Percentiles rank a stretch among this genome's conserved stretches.
Evolutionary conservation across 352 stramenopile genomes (phyloP).

Genomic region (Hyaloperonospora brassicae): DNA sequence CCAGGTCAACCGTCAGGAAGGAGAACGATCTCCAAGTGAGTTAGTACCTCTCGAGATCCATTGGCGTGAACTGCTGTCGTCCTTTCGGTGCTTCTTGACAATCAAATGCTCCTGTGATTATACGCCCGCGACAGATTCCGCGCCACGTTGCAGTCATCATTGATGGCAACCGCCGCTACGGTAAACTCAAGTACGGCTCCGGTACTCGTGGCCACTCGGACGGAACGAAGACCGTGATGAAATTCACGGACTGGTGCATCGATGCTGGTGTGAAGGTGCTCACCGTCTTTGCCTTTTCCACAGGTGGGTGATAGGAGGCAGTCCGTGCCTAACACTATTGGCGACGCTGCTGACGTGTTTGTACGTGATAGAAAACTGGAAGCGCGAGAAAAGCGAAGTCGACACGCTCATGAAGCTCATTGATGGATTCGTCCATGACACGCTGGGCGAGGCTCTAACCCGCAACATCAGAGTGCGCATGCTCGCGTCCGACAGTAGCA

Average conservation of each 20-base stretch:
- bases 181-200: slow-evolving; percentile 73
- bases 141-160: slow-evolving; percentile 94
- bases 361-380: slow-evolving; percentile 90
- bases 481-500: slow-evolving; percentile 67
- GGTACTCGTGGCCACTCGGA: slow-evolving; percentile 88
- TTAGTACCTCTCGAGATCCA: too few relatives aligned
- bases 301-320: slow-evolving; percentile 31
- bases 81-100: not conserved
- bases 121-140: slow-evolving; percentile 35
- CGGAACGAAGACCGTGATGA: slow-evolving; percentile 91
- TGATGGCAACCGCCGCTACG: slow-evolving; percentile 94
- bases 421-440: slow-evolving; percentile 89
- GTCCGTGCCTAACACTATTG: slow-evolving; percentile 1
- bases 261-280: slow-evolving; percentile 83
- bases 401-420: slow-evolving; percentile 91
- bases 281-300: slow-evolving; percentile 94
- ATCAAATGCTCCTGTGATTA: not conserved
- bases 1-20: too few relatives aligned
- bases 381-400: slow-evolving; percentile 83
- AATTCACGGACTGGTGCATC: slow-evolving; percentile 95
- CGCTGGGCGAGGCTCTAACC: slow-evolving; percentile 78
- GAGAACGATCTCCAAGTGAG: too few relatives aligned
- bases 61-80: not conserved
- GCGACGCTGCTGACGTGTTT: slow-evolving; percentile 4
- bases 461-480: slow-evolving; percentile 89